Percentiles rank a stretch among this genome's conserved stretches.
phyloP scores from a whole-genome alignment of 306 rosid species.

The Parietaria judaica region DNA sequence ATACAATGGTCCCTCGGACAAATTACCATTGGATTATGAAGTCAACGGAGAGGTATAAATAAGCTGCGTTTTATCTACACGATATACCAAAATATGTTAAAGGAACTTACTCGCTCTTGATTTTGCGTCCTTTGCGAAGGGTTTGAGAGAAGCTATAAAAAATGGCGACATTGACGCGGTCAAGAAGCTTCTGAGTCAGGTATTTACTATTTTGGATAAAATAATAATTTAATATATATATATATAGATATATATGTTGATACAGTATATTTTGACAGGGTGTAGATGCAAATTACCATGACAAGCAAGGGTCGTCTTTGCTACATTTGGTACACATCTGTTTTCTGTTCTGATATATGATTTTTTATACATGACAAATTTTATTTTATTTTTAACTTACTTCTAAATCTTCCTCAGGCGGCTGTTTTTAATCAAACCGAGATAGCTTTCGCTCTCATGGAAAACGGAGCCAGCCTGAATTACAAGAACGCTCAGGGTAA shows the following conservation, averaged over 20 bases:
- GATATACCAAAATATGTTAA: constrained; percentile 9
- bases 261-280: constrained; percentile 58
- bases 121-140: constrained; percentile 38
- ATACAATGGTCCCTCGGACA: constrained; percentile 26
- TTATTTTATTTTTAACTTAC: background rate
- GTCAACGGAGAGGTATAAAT: constrained; percentile 74
- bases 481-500: constrained; percentile 94
- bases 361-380: constrained; percentile 7
- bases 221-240: background rate
- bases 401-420: constrained; percentile 45
- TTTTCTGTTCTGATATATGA: background rate
- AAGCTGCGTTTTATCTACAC: constrained; percentile 10
- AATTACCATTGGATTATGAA: constrained; percentile 51
- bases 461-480: constrained; percentile 74
- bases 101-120: constrained; percentile 13
- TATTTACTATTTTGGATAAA: constrained; percentile 10
- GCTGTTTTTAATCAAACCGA: constrained; percentile 96
- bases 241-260: constrained; percentile 16
- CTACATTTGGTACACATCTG: constrained; percentile 73
- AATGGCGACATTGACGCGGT: constrained; percentile 74
- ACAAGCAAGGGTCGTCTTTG: constrained; percentile 84
- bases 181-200: constrained; percentile 84
- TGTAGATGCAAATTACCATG: constrained; percentile 85
- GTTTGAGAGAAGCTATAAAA: constrained; percentile 93
- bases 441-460: constrained; percentile 85